Percentiles rank a stretch among this genome's conserved stretches.
Conservation (phyloP, 345 rosid genomes). For the Durio zibethinus region DNA sequence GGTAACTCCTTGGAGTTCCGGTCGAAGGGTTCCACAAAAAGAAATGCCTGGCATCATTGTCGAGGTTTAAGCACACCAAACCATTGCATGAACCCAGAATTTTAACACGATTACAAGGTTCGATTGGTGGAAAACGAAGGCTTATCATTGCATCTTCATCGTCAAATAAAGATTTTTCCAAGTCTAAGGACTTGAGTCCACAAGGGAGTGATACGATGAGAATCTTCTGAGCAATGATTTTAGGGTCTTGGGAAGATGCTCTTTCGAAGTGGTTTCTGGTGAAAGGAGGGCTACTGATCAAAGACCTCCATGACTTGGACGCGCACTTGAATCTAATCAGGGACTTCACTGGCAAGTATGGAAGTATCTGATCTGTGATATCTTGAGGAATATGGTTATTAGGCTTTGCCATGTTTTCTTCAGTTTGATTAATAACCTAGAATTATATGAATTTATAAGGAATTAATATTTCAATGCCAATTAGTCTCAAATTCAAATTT, state of each 20-base stretch:
- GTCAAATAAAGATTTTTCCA: background rate
- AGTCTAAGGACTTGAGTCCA: background rate
- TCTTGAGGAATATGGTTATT: background rate
- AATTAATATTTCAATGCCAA: too few relatives aligned
- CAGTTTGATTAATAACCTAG: too few relatives aligned
- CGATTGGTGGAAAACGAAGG: background rate
- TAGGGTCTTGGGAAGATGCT: background rate
- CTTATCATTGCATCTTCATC: background rate
- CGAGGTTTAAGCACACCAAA: background rate
- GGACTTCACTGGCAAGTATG: background rate
- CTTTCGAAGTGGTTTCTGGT: background rate
- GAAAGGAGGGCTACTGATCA: background rate
- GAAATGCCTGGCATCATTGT: rapidly evolving
- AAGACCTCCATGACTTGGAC: background rate
- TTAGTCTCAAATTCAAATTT: too few relatives aligned
- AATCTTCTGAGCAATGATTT: background rate
- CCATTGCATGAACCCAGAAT: background rate
- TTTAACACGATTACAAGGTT: too few relatives aligned
- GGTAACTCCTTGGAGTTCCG: background rate
- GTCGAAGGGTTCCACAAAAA: background rate
- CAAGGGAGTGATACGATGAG: background rate
- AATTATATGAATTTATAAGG: too few relatives aligned
- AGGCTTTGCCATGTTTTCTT: background rate
- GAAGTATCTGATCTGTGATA: background rate
- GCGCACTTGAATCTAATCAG: background rate